Evolutionary conservation across 2,329 filamentous ascomycete species (phyloP).

Genomic region (Fusarium temperatum): DNA sequence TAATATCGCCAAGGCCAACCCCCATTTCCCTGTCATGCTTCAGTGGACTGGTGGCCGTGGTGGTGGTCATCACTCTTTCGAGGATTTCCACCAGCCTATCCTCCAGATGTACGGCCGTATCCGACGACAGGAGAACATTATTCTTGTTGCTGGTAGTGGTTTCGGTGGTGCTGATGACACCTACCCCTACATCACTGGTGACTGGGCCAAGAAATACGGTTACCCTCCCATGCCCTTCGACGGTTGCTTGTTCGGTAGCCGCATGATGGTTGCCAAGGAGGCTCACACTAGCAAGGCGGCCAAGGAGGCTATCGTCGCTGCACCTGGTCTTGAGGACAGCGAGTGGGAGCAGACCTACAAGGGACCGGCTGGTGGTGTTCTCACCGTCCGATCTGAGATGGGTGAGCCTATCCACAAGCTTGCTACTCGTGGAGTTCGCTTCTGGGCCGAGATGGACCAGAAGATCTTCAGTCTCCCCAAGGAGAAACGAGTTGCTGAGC

Average conservation of each 20-base stretch:
- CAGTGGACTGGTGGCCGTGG: slow-evolving; percentile 97
- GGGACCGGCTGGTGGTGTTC: slow-evolving; percentile 88
- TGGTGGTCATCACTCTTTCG: slow-evolving; percentile 92
- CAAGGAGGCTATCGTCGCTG: slow-evolving; percentile 90
- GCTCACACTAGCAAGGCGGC: slow-evolving; percentile 86
- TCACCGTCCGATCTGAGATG: slow-evolving; percentile 98
- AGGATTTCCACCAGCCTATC: slow-evolving; percentile 94
- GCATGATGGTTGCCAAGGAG: slow-evolving; percentile 95
- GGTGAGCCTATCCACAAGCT: slow-evolving; percentile 99
- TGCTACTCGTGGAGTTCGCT: slow-evolving; percentile 91
- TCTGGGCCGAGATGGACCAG: slow-evolving; percentile 99
- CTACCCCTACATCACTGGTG: slow-evolving; percentile 89
- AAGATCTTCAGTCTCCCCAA: slow-evolving; percentile 98
- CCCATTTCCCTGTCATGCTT: slow-evolving; percentile 88
- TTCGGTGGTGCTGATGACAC: slow-evolving; percentile 92
- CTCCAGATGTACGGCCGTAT: slow-evolving; percentile 92
- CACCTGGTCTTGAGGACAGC: slow-evolving; percentile 80
- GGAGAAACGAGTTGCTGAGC: slow-evolving; percentile 86
- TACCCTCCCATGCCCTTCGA: slow-evolving; percentile 96
- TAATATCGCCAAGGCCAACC: slow-evolving; percentile 94
- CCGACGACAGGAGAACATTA: slow-evolving; percentile 84
- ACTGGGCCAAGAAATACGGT: slow-evolving; percentile 86
- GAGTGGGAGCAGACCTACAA: slow-evolving; percentile 96
- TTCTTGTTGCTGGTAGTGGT: slow-evolving; percentile 88
- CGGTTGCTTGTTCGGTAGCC: slow-evolving; percentile 88